A percentile compares a stretch with the other conserved stretches of the same genome.
These are phyloP conservation scores for Casaregolazyma suthepensis DNA, from an alignment of 1,139 yeast species.

Conservation along the genomic window DNA sequence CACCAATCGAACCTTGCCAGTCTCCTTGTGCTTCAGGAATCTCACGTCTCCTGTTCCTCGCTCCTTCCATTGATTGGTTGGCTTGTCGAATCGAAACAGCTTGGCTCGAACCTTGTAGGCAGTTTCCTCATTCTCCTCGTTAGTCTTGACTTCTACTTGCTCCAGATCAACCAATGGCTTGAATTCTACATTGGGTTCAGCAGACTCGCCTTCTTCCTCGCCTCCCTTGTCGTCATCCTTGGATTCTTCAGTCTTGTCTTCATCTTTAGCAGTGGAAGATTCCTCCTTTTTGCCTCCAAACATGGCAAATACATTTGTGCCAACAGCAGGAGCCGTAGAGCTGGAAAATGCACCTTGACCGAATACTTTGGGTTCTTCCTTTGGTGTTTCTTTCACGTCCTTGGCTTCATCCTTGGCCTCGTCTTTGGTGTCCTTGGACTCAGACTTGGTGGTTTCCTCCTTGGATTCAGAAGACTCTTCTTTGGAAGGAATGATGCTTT, in stretches of 20 bases:
- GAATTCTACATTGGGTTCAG: conserved; percentile 90
- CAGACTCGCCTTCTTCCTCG: conserved; percentile 63
- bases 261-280: conserved; percentile 14
- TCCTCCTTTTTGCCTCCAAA: conserved; percentile 72
- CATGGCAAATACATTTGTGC: conserved; percentile 68
- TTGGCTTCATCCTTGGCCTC: conserved; percentile 14
- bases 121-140: conserved; percentile 93
- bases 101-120: conserved; percentile 81
- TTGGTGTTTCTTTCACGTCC: conserved; percentile 5
- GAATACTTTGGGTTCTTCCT: conserved; percentile 18
- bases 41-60: conserved; percentile 99
- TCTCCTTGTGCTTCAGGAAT: conserved; percentile 79
- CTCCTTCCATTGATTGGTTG: conserved; percentile 92
- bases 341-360: conserved; percentile 24
- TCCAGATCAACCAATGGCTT: conserved; percentile 94
- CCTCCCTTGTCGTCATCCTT: conserved; percentile 29
- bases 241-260: conserved; percentile 34
- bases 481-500: not conserved
- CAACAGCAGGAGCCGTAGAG: conserved; percentile 54
- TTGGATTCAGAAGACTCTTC: conserved; percentile 15
- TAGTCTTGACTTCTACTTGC: conserved; percentile 93
- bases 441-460: conserved; percentile 11
- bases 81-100: conserved; percentile 78
- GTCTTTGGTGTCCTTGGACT: conserved; percentile 15
- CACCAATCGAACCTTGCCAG: conserved; percentile 77